Evolutionary conservation across 805 yeast species (phyloP).

Genomic region (Kockiozyma suomiensis): DNA sequence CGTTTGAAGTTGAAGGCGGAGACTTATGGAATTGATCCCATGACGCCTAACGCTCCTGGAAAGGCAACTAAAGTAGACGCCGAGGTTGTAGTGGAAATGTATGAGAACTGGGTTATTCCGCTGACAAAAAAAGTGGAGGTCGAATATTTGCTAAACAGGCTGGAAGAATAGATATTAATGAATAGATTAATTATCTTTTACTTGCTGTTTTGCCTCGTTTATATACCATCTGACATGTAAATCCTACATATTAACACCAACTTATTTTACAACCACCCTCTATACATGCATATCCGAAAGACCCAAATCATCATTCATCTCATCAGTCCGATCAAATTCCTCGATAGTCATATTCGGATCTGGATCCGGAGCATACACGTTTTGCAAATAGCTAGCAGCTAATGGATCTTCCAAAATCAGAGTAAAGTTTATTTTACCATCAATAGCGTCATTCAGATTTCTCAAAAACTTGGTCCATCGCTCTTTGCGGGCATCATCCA

Average conservation of each 20-base stretch:
- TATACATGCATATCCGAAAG: constrained; percentile 50
- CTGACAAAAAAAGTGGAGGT: constrained; percentile 94
- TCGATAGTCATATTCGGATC: constrained; percentile 95
- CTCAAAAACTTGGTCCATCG: constrained; percentile 84
- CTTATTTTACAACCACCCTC: neutral
- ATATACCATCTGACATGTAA: too few relatives aligned
- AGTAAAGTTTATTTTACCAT: constrained; percentile 81
- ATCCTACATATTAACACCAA: neutral
- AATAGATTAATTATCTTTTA: neutral
- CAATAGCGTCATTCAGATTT: constrained; percentile 72
- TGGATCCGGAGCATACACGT: constrained; percentile 97
- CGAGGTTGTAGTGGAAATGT: constrained; percentile 77
- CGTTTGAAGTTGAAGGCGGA: constrained; percentile 79
- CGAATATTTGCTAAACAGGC: constrained; percentile 84
- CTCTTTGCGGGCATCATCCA: constrained; percentile 74
- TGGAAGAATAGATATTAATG: constrained; percentile 43
- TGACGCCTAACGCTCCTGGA: constrained; percentile 54
- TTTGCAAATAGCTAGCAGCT: constrained; percentile 93
- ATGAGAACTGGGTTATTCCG: constrained; percentile 87
- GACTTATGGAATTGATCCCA: constrained; percentile 63
- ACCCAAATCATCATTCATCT: constrained; percentile 92
- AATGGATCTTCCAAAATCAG: constrained; percentile 90
- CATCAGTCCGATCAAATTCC: constrained; percentile 84
- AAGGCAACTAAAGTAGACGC: constrained; percentile 66
- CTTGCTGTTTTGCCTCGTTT: too few relatives aligned